A percentile compares a stretch with the other conserved stretches of the same genome.
Evolutionary conservation across 1,139 yeast species (phyloP).

Genomic region (Scheffersomyces parashehatae): DNA sequence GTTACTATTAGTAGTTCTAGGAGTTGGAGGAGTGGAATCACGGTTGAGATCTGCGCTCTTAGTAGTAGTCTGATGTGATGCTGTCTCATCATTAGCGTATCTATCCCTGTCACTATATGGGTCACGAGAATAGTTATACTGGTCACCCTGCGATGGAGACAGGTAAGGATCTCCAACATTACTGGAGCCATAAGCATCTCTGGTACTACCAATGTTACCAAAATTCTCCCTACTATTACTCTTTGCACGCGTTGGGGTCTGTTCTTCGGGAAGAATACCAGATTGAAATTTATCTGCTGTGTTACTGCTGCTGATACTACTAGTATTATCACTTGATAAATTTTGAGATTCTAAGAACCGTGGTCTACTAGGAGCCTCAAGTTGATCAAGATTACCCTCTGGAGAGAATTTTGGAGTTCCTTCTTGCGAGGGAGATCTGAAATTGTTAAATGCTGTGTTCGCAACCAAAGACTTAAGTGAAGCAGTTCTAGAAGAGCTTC

Average conservation of each 20-base stretch:
- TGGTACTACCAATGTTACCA: not conserved
- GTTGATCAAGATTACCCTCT: no score
- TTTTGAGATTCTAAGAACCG: not conserved
- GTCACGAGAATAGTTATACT: no score
- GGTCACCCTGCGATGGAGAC: no score
- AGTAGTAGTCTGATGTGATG: slow-evolving; percentile 11
- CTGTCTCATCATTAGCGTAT: not conserved
- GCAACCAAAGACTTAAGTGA: slow-evolving; percentile 34
- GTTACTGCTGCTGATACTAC: not conserved
- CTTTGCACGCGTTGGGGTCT: no score
- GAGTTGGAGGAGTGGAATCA: slow-evolving; percentile 22
- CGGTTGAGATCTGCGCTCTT: slow-evolving; percentile 11
- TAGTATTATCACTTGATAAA: not conserved
- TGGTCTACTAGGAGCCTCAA: no score
- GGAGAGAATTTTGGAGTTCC: not conserved
- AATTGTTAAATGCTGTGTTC: slow-evolving; percentile 45
- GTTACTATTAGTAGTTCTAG: slow-evolving; percentile 19
- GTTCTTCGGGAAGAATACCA: not conserved
- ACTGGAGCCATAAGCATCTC: not conserved
- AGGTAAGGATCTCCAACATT: not conserved
- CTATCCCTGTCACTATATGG: not conserved
- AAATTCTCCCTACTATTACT: no score
- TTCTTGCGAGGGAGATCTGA: slow-evolving; percentile 23
- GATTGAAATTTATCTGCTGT: not conserved
- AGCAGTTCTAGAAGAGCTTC: slow-evolving; percentile 6